Evolutionary conservation across 2,329 filamentous ascomycete genomes (phyloP).

Genomic region (Xylariaceae sp.): DNA sequence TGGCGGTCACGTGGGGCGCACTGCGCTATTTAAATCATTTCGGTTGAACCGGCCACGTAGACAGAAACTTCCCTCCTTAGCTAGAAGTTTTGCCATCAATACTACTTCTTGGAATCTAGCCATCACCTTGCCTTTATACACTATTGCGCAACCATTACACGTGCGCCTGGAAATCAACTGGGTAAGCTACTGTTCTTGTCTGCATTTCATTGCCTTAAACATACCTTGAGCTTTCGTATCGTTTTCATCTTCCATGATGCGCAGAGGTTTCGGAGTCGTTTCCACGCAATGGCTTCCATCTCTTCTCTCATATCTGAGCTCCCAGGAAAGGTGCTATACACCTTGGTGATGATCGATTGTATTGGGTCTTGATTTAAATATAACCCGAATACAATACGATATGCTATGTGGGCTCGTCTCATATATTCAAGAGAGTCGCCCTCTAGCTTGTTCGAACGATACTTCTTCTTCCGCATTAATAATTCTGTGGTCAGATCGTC

Average conservation of each 20-base stretch:
- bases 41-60: no score
- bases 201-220: background rate
- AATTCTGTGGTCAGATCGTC: no score
- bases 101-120: no score
- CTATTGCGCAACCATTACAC: no score
- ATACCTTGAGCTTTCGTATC: background rate
- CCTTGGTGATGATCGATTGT: background rate
- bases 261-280: background rate
- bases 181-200: background rate
- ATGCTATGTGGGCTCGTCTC: background rate
- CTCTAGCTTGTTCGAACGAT: background rate
- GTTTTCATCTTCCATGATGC: background rate
- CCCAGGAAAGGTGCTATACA: background rate
- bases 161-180: background rate
- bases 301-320: background rate
- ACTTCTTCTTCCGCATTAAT: background rate
- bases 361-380: background rate
- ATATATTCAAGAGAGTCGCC: background rate
- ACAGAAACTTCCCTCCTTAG: no score
- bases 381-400: background rate
- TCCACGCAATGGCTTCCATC: background rate
- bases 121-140: no score
- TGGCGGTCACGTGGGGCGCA: no score
- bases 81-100: no score
- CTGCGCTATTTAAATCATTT: no score